These are phyloP conservation scores for Penicillium sp. DNA, from an alignment of 2,329 filamentous ascomycete genomes.

Conservation along the genomic window DNA sequence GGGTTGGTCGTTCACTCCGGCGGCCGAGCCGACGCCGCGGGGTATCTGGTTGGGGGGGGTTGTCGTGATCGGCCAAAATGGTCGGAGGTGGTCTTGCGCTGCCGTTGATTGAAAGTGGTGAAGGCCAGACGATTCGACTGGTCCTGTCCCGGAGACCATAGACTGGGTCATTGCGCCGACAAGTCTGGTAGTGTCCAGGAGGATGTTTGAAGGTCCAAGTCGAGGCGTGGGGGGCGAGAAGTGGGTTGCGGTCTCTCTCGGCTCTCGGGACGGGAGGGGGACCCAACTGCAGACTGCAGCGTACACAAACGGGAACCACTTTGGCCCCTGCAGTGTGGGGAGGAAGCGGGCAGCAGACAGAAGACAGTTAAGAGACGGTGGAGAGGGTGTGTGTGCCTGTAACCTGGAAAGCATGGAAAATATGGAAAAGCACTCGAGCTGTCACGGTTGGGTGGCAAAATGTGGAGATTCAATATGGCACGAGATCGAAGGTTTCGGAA, in stretches of 20 bases:
- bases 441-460: too few species aligned
- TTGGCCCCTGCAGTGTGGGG: background rate
- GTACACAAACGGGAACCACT: slow-evolving; percentile 2
- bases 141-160: background rate
- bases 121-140: slow-evolving; percentile 1
- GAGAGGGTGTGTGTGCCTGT: background rate
- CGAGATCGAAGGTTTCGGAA: too few species aligned
- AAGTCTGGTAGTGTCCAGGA: background rate
- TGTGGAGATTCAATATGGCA: too few species aligned
- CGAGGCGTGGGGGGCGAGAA: slow-evolving; percentile 9
- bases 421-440: too few species aligned
- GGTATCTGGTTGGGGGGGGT: background rate
- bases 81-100: slow-evolving; percentile 14
- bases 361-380: too few species aligned
- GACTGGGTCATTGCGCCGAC: slow-evolving; percentile 9
- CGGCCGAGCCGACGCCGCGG: slow-evolving; percentile 6
- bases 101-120: slow-evolving; percentile 2
- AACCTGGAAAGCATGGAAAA: background rate
- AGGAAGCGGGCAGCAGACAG: too few species aligned
- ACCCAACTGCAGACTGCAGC: slow-evolving; percentile 13
- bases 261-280: slow-evolving; percentile 6
- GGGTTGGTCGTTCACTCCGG: background rate
- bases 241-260: slow-evolving; percentile 9
- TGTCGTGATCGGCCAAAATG: slow-evolving; percentile 5
- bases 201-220: slow-evolving; percentile 2